Conservation (phyloP, 2,329 filamentous ascomycete species). For the Neocucurbitaria cava region DNA sequence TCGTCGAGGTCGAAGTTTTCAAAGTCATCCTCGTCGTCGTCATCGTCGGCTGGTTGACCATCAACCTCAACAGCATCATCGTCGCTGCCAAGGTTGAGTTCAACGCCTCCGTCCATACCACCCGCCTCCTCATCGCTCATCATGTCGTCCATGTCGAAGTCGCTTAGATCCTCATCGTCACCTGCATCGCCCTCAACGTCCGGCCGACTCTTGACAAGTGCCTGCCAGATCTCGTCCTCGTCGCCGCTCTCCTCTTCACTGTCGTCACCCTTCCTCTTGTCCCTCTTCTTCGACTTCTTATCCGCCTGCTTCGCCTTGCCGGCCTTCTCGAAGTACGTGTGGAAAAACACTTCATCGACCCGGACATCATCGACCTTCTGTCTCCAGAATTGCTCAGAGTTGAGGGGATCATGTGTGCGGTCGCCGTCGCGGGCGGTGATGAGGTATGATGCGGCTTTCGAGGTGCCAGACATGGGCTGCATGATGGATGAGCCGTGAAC, state of each 20-base stretch:
- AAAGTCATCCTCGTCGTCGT: slow-evolving; percentile 46
- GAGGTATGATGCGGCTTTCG: slow-evolving; percentile 66
- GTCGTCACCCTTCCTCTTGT: slow-evolving; percentile 49
- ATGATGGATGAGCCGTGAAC: slow-evolving; percentile 89
- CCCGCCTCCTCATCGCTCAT: slow-evolving; percentile 55
- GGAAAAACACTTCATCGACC: slow-evolving; percentile 96
- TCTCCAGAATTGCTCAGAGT: slow-evolving; percentile 89
- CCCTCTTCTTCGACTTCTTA: slow-evolving; percentile 63
- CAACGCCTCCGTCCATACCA: slow-evolving; percentile 51
- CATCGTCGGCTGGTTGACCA: slow-evolving; percentile 39
- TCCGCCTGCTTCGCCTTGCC: slow-evolving; percentile 62
- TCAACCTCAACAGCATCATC: slow-evolving; percentile 58
- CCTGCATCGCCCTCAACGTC: slow-evolving; percentile 75
- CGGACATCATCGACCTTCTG: slow-evolving; percentile 87
- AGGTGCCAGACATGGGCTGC: slow-evolving; percentile 80
- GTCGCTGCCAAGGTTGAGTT: slow-evolving; percentile 57
- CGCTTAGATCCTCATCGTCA: slow-evolving; percentile 61
- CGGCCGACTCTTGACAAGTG: slow-evolving; percentile 79
- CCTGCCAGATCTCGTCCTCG: slow-evolving; percentile 90
- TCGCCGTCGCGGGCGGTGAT: slow-evolving; percentile 66
- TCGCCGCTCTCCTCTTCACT: slow-evolving; percentile 62
- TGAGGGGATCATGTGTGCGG: slow-evolving; percentile 71
- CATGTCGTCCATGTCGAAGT: slow-evolving; percentile 58
- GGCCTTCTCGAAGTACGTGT: slow-evolving; percentile 85
- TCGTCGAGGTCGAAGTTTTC: slow-evolving; percentile 57